Base-by-base conservation (phyloP, 306 rosid genomes). In the Echinosophora koreensis region DNA sequence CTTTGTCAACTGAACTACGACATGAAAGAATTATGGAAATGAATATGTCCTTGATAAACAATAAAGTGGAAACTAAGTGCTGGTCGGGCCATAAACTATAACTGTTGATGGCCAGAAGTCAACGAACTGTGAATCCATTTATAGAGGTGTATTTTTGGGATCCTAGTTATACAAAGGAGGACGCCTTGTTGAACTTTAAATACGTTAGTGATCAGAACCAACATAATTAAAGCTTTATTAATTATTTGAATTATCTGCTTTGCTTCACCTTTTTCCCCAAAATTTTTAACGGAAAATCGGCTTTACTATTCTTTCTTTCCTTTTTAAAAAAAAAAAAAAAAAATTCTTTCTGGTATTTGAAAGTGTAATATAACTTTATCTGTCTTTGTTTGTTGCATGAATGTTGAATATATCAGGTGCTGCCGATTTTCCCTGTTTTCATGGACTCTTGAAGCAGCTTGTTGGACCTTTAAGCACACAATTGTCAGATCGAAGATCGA, bases 401-500 rank as follows among this genome's bases (percentile, higher is more conserved):
- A 28, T 69, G 66, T 66, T 73, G 68, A 44, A 64, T 81, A 57
- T 46, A 64, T 76, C 86, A 94, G 99, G 99, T 84, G 99, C 98
- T 84, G 79, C 90, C 79, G 94, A 93, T 77, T 96, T 90, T 84
- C 92, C 97, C 58, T 82, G 89, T 80, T 96, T 96, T 64, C 86
- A 76, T 74, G 99, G 98, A 74, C 88, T 93, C 78, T 74, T 96
- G 81, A 96, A 96, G 90, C 99, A 96, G 76, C 96, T 96, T 81
- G 87, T 86, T 82, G 97, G 96, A 49, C 99, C 99, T 79, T 83
- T 96, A 64, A 93, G 91, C 83, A 74, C 84, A 15, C 99, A 96
- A 77, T 86, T 96, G 81, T 87, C 99, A n/a, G 99, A 96, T 81
- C 87, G 99, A 77, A 85, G 99, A 92, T 96, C 99, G 74, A 93